phyloP scores from a whole-genome alignment of 1,139 yeast genomes.

The Taiozyma onychis region DNA sequence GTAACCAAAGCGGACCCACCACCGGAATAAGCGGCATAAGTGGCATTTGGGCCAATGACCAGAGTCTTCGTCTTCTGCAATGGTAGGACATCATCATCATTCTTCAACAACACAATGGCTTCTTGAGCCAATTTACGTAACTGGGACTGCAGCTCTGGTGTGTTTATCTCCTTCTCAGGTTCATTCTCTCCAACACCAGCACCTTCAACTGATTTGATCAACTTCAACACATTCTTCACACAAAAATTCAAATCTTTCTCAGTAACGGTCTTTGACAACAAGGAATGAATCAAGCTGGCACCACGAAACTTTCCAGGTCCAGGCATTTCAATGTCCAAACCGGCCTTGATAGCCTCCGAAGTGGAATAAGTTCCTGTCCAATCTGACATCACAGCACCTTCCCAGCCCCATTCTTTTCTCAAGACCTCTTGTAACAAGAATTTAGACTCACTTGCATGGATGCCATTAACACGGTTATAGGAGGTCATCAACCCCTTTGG shows the following conservation, averaged over 20 bases:
- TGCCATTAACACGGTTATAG: constrained; percentile 53
- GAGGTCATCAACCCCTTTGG: constrained; percentile 54
- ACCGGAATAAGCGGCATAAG: constrained; percentile 36
- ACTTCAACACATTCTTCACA: constrained; percentile 37
- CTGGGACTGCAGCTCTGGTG: constrained; percentile 34
- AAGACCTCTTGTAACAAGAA: constrained; percentile 38
- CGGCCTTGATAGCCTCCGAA: constrained; percentile 42
- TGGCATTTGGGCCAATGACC: constrained; percentile 46
- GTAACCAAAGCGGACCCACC: constrained; percentile 48
- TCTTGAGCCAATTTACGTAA: constrained; percentile 45
- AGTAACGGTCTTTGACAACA: constrained; percentile 26
- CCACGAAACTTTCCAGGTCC: constrained; percentile 47
- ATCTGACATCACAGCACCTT: constrained; percentile 53
- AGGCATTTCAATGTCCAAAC: constrained; percentile 57
- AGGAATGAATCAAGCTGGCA: constrained; percentile 33
- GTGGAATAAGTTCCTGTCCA: constrained; percentile 54
- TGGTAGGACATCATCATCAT: constrained; percentile 39
- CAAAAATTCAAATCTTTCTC: constrained; percentile 29
- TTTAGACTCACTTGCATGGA: constrained; percentile 41
- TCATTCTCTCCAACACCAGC: constrained; percentile 31
- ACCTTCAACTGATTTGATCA: constrained; percentile 38
- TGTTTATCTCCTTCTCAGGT: constrained; percentile 32
- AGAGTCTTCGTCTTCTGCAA: constrained; percentile 34
- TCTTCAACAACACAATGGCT: constrained; percentile 46
- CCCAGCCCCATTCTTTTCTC: constrained; percentile 49